Base-by-base conservation (phyloP, 75 land plant species). In the Isoetes taiwanensis region DNA sequence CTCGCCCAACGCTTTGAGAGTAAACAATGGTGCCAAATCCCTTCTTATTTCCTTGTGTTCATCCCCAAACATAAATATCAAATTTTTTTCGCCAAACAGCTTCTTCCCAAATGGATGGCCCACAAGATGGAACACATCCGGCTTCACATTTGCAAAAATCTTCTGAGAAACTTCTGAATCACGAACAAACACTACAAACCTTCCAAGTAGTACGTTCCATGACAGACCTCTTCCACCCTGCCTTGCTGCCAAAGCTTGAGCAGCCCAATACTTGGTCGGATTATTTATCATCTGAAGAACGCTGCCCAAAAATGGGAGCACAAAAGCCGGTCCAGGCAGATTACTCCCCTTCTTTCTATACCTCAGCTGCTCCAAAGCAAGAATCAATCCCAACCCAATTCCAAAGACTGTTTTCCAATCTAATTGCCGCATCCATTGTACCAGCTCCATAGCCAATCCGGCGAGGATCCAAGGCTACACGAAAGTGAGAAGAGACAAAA, bases 51-150 rank as follows among this genome's bases (percentile, higher is more conserved):
- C 80, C 58, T 79, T 86, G 71, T 91, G 97, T 20, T 74, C 74
- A 28, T 91, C 77, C 0, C 85, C 94, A 26, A 72, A 65, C 88
- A 83, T 76, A 71, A 80, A 91, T 27, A 91, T 91, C 9, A 91
- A 63, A 59, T 91, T 91, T 62, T 76, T 77, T 27, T 91, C 84
- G 25, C 97, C 97, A 62, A 86, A 91, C 25, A 91, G 78, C 71
- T 83, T 86, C 69, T 79, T 86, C 3, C 97, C 97, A 50, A 91
- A 83, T 1, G 97, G 97, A 54, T 91, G 97, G 43, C 97, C 97
- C 42, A 86, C 62, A 30, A 91, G 67, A 33, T 74, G 75, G 63
- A 91, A 83, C 11, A 66, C 89, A 33, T 81, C 94, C 27, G 84
- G 85, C 25, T 73, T 76, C 25, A 91, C 97, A 43, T 91, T 91